Evolutionary conservation across 176 grass and related monocot species (phyloP).

Genomic region (Oryza glaberrima): DNA sequence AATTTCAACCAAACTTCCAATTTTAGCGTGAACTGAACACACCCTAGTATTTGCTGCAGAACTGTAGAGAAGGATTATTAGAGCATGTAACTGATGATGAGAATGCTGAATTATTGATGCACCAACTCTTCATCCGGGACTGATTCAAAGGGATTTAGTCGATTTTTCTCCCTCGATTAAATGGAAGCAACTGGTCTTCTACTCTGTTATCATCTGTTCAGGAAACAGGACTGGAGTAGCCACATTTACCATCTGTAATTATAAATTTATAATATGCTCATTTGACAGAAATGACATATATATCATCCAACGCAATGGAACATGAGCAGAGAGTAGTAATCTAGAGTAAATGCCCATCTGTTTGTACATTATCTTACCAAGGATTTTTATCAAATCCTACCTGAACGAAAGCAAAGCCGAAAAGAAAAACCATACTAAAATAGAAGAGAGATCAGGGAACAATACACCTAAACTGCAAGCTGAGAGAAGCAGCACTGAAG

Average conservation of each 20-base stretch:
- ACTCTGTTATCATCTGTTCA: not conserved
- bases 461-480: not conserved
- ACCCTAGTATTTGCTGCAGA: not conserved
- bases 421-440: not conserved
- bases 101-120: not conserved
- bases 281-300: not conserved
- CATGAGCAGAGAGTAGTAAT: not conserved
- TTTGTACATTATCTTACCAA: slow-evolving; percentile 49
- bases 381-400: not conserved
- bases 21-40: too few species aligned
- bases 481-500: not conserved
- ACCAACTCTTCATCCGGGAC: not conserved
- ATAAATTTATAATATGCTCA: not conserved
- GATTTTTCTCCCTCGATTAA: not conserved
- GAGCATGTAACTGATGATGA: not conserved
- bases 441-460: not conserved
- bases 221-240: not conserved
- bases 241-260: not conserved
- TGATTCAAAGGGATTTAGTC: not conserved
- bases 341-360: not conserved
- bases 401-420: not conserved
- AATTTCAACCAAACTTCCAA: too few species aligned
- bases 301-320: not conserved
- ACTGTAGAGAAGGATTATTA: too few species aligned
- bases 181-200: not conserved